Conservation (phyloP, 1,284 basidiomycete species). For the Ganoderma lucidum region DNA sequence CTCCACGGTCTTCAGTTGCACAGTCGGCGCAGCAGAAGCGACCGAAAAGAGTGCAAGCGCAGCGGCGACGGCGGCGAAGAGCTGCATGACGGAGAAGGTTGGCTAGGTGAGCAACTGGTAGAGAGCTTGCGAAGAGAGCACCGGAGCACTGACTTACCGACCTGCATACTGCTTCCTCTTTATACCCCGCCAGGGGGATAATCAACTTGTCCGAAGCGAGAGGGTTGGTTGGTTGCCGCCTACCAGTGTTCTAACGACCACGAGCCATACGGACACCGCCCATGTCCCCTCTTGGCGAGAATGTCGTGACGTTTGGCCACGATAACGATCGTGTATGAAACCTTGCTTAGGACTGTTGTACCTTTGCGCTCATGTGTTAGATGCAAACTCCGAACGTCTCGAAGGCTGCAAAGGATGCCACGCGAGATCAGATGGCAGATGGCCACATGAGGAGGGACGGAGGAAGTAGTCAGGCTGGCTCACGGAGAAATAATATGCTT, state of each 20-base stretch:
- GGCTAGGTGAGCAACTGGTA: slow-evolving; percentile 14
- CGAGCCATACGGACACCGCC: slow-evolving; percentile 5
- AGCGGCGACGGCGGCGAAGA: slow-evolving; percentile 38
- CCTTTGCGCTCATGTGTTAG: slow-evolving; percentile 1
- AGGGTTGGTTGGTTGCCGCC: background rate
- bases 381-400: background rate
- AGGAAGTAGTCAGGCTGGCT: slow-evolving; percentile 5
- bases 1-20: slow-evolving; percentile 45
- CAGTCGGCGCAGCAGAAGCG: slow-evolving; percentile 39
- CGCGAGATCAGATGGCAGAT: slow-evolving; percentile 6
- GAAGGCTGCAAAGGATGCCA: background rate
- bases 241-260: background rate
- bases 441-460: slow-evolving; percentile 9
- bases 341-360: background rate
- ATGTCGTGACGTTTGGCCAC: background rate
- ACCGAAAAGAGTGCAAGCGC: slow-evolving; percentile 40
- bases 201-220: background rate
- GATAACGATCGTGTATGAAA: background rate
- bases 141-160: slow-evolving; percentile 19
- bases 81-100: slow-evolving; percentile 35
- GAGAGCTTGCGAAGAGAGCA: slow-evolving; percentile 19
- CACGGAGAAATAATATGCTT: slow-evolving; percentile 12
- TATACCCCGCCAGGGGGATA: background rate
- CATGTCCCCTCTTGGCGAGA: slow-evolving; percentile 9
- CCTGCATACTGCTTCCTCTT: background rate